Conservation (phyloP, 495 filamentous ascomycete species). For the Penicillium pulvis region DNA sequence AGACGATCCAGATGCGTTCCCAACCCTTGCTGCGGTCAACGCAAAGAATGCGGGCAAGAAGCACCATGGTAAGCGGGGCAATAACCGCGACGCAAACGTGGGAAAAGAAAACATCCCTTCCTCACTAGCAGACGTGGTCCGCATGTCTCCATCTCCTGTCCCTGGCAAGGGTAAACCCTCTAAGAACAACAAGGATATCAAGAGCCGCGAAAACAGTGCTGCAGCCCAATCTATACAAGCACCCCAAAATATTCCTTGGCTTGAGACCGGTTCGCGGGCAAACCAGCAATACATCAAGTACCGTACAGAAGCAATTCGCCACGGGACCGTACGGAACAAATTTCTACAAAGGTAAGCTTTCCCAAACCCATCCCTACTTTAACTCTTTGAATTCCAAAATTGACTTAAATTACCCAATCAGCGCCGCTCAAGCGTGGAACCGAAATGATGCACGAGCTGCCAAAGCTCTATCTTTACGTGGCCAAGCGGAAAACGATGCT, state of each 20-base stretch:
- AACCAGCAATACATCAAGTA: conserved; percentile 95
- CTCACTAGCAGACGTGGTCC: conserved; percentile 92
- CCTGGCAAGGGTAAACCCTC: conserved; percentile 53
- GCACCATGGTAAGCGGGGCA: conserved; percentile 84
- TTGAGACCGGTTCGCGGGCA: conserved; percentile 87
- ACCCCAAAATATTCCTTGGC: conserved; percentile 94
- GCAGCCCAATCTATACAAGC: conserved; percentile 80
- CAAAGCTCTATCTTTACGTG: conserved; percentile 89
- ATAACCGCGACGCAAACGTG: conserved; percentile 52
- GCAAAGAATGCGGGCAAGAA: conserved; percentile 76
- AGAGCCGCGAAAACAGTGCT: conserved; percentile 73
- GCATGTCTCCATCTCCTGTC: conserved; percentile 82
- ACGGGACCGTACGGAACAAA: conserved; percentile 93
- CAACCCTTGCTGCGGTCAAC: conserved; percentile 80
- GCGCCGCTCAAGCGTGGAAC: conserved; percentile 99
- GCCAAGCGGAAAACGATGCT: conserved; percentile 92
- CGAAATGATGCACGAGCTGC: conserved; percentile 95
- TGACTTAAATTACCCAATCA: conserved; percentile 36
- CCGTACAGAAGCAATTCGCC: conserved; percentile 91
- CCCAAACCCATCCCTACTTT: not conserved
- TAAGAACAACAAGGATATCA: conserved; percentile 46
- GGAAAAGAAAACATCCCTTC: conserved; percentile 69
- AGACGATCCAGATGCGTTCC: conserved; percentile 96
- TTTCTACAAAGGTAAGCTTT: conserved; percentile 83
- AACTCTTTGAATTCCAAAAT: not conserved